Evolutionary conservation across 371 early-diverging fungal genomes (phyloP).

Genomic region (Mucor velutinosus): DNA sequence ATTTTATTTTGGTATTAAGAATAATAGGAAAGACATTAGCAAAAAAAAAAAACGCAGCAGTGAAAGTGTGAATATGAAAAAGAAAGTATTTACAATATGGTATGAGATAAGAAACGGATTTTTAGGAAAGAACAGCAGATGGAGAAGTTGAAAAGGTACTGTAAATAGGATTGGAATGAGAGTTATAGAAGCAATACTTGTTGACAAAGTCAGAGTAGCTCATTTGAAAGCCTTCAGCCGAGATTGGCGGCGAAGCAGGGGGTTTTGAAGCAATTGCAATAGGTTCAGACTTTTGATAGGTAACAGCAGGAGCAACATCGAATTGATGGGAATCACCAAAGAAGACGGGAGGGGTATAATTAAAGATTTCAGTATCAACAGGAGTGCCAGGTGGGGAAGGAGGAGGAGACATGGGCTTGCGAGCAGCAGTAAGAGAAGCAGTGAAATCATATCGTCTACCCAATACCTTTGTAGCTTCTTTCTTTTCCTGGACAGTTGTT

Average conservation of each 20-base stretch:
- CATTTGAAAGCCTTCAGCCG: slow-evolving; percentile 25
- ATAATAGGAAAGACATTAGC: not conserved
- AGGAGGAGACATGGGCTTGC: slow-evolving; percentile 19
- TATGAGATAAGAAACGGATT: slow-evolving; percentile 3
- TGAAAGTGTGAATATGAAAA: not conserved
- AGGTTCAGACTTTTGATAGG: slow-evolving; percentile 1
- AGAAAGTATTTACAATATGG: slow-evolving; percentile 9
- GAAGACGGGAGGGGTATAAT: slow-evolving; percentile 23
- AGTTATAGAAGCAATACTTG: slow-evolving; percentile 63
- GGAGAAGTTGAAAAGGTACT: slow-evolving; percentile 42
- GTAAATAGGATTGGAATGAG: slow-evolving; percentile 30
- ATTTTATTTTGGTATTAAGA: not conserved
- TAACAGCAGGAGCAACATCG: not conserved
- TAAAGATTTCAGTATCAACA: slow-evolving; percentile 9
- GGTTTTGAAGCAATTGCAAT: not conserved
- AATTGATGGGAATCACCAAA: slow-evolving; percentile 3
- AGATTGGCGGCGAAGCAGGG: slow-evolving; percentile 5
- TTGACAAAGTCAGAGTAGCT: slow-evolving; percentile 57
- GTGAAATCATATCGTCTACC: slow-evolving; percentile 48
- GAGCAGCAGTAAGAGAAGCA: slow-evolving; percentile 39
- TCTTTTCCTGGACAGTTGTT: not conserved
- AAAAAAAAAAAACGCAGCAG: not conserved
- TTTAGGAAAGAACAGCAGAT: slow-evolving; percentile 28
- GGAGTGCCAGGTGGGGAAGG: slow-evolving; percentile 23
- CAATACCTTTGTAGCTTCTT: slow-evolving; percentile 28